Evolutionary conservation across 2,329 filamentous ascomycete species (phyloP), one percentile per base, ranked within the genome.

Genomic region (Pezizomycotina sp.): DNA sequence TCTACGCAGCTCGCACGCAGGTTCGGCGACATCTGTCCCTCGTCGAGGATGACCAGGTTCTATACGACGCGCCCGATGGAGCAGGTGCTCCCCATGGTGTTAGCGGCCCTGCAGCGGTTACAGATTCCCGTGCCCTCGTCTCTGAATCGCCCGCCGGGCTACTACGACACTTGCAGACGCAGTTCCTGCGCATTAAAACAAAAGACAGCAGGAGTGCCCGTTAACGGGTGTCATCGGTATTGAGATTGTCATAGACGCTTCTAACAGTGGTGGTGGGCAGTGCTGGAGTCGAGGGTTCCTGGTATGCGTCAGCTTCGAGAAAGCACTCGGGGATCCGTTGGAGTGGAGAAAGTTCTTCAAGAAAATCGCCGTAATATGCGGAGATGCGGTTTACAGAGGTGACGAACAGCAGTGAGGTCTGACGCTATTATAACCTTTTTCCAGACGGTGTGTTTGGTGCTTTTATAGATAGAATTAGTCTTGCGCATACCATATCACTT

Each of bases 341-440:
- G 86, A 95, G 61, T 98, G 91, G 89, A 71, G 89, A 43, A 66
- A 89, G 21, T 82, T 98, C 55, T 98, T 98, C 65, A 98, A 98
- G 61, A 84, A 82, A 57, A 70, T 93, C n/a, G 80, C 80, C 19
- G 65, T 91, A 46, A 63, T 86, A 42, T 91, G 84, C 60, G 80
- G 80, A 53, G 82, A 92, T 54, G 82, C 73, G 6, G 75, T 95
- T 27, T 79, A 73, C 55, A 66, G 65, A 47, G 69, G 69, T n/a
- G n/a, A n/a, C n/a, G n/a, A n/a, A n/a, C n/a, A n/a, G n/a, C n/a
- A n/a, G n/a, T n/a, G n/a, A n/a, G n/a, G n/a, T n/a, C n/a, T n/a
- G n/a, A n/a, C n/a, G n/a, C n/a, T n/a, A n/a, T n/a, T n/a, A n/a
- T n/a, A n/a, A n/a, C n/a, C n/a, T n/a, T n/a, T n/a, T n/a, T n/a